Conservation (phyloP, 176 grass and related monocot species). For the Aegilops speltoides region DNA sequence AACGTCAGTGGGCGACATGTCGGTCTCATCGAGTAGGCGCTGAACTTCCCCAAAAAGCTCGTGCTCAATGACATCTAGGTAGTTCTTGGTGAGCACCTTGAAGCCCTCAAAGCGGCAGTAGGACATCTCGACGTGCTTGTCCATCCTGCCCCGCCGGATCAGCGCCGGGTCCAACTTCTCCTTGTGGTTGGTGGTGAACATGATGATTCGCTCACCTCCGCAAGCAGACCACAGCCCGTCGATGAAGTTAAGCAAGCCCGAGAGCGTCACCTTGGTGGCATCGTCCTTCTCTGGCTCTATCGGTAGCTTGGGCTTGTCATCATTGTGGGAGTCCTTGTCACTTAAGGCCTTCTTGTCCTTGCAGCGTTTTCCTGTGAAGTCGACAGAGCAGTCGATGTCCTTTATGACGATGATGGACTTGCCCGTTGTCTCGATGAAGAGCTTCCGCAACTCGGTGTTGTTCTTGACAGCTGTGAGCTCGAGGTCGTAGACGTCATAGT, state of each 20-base stretch:
- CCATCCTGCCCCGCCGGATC: slow-evolving; percentile 71
- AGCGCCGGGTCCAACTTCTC: slow-evolving; percentile 70
- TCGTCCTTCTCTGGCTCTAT: slow-evolving; percentile 16
- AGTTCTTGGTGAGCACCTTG: slow-evolving; percentile 68
- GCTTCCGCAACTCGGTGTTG: slow-evolving; percentile 71
- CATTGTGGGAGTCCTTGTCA: background rate
- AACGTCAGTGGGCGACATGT: slow-evolving; percentile 65
- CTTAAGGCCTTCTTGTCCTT: slow-evolving; percentile 16
- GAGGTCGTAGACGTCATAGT: slow-evolving; percentile 73
- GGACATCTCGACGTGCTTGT: slow-evolving; percentile 82
- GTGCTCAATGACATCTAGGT: slow-evolving; percentile 36
- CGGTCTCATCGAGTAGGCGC: slow-evolving; percentile 38
- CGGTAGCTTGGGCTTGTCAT: background rate
- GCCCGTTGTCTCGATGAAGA: slow-evolving; percentile 73
- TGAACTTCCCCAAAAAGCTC: slow-evolving; percentile 24
- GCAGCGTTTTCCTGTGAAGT: slow-evolving; percentile 57
- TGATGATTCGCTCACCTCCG: slow-evolving; percentile 66
- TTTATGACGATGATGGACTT: slow-evolving; percentile 75
- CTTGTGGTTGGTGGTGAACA: slow-evolving; percentile 74
- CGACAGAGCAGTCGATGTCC: slow-evolving; percentile 73
- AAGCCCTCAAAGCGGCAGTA: slow-evolving; percentile 58
- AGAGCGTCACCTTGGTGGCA: slow-evolving; percentile 47
- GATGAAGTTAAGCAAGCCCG: slow-evolving; percentile 74
- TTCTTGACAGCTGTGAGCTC: slow-evolving; percentile 64
- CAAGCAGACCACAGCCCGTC: slow-evolving; percentile 76